Evolutionary conservation across 169 alveolate genomes (phyloP), one percentile per base, ranked within the genome.

Genomic region (Cryptosporidium ryanae): DNA sequence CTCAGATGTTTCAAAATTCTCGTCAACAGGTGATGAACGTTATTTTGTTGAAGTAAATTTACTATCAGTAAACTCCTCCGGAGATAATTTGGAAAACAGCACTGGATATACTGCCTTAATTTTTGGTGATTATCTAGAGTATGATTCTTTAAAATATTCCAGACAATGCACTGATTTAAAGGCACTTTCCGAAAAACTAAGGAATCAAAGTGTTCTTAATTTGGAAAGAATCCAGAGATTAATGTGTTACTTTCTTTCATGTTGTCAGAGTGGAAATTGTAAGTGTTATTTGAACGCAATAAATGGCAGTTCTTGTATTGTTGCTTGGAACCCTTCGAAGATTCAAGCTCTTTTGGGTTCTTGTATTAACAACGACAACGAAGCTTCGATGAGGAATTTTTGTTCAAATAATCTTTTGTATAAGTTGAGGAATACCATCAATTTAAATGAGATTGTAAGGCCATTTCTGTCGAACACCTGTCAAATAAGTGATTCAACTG

Each of bases 41-140:
- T 66, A 66, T 46, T 66, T 66, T 21, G 82, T 66, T 44, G 82
- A 66, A 43, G 63, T 66, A 44, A 66, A n/a, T 15, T 48, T 66
- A 12, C 43, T 66, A 17, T 48, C 63, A 27, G 27, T 46, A 23
- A 21, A 66, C 32, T 65, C 63, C 29, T 46, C 61, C 21, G 48
- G 43, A n/a, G 13, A 44, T 25, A 54, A 66, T 38, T 48, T 66
- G 7, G 44, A 46, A 8, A 66, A 46, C 46, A 66, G 82, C 25
- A 66, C 59, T 10, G 82, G 64, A 44, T 66, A 46, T 46, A 66
- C 64, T 66, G 82, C 82, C 21, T 66, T 66, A 8, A 29, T 66
- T 66, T 66, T 59, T 27, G 27, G 43, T 31, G 64, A 66, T 23
- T 66, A 21, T 54, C 32, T 66, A 46, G 44, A 54, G n/a, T 31